Evolutionary conservation across 495 filamentous ascomycete species (phyloP).

Genomic region (Penicillium angulare): DNA sequence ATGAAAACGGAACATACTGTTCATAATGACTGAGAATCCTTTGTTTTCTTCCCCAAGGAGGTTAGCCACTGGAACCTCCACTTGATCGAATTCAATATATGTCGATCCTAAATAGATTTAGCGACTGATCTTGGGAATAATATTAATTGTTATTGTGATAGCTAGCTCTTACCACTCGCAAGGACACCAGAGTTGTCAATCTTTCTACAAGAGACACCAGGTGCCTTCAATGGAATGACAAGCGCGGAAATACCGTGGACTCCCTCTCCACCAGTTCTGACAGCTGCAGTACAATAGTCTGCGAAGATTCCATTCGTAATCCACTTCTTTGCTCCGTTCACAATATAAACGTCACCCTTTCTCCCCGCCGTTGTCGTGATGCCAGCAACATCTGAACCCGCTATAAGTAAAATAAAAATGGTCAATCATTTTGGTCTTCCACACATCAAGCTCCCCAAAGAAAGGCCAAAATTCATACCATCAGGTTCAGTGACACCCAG

Average conservation of each 20-base stretch:
- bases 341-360: conserved; percentile 44
- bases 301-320: conserved; percentile 50
- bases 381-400: conserved; percentile 46
- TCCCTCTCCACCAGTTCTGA: conserved; percentile 45
- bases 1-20: too few species aligned
- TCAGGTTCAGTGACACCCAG: conserved; percentile 51
- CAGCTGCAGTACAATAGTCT: conserved; percentile 47
- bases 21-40: conserved; percentile 45
- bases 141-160: too few species aligned
- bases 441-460: too few species aligned
- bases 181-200: conserved; percentile 65
- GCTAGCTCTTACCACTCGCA: conserved; percentile 32
- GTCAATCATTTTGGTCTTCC: too few species aligned
- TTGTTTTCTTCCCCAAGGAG: conserved; percentile 18
- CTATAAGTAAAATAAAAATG: too few species aligned
- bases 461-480: conserved; percentile 22
- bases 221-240: conserved; percentile 41
- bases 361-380: conserved; percentile 45
- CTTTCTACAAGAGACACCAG: conserved; percentile 59
- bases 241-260: conserved; percentile 41
- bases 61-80: background rate
- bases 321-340: conserved; percentile 54
- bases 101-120: conserved; percentile 36
- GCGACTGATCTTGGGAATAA: too few species aligned
- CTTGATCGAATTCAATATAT: conserved; percentile 3